Evolutionary conservation across 345 rosid species (phyloP), one percentile per base, ranked within the genome.

Genomic region (Brassica nigra): DNA sequence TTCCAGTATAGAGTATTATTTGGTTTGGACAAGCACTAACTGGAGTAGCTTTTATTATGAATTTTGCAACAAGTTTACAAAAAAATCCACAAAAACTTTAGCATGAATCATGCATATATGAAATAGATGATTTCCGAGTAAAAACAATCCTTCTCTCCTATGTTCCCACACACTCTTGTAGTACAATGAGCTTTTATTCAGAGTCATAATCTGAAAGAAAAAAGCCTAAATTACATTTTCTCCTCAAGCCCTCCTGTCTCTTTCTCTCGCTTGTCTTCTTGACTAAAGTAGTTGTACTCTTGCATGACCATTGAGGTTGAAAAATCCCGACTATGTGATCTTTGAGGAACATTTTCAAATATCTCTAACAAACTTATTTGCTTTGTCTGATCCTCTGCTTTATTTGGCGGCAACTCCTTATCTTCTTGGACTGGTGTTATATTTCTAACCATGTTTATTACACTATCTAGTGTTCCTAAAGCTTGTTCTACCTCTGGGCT

Each of bases 401-500:
- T 62, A 52, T 74, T 14, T 66, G 83, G 76, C 1, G 73, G 18
- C 6, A 69, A 15, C 70, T 87, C 88, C 70, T 77, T 81, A 14
- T 70, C 69, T 16, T 76, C 80, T 65, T 59, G 77, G 12, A 30
- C 73, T 65, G 75, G 74, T n/a, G 82, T 59, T 85, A 54, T 81
- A 33, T 76, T 89, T 3, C 84, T 87, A 71, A 89, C 86, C 71
- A 89, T 34, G 14, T 81, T 77, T 74, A 95, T 89, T 61, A 73
- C 96, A 80, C 82, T 88, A 70, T 95, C 99, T 76, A 95, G 73
- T 16, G 89, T 91, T 75, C 88, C 85, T 74, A 95, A 84, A 67
- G 98, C 99, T 68, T 87, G 87, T 78, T 88, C 82, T 37, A 95
- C 97, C 85, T 83, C 85, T 14, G 89, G 90, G 78, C 96, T 85